Evolutionary conservation across 192 early-diverging fungal species (phyloP).

Genomic region (Linnemannia exigua): DNA sequence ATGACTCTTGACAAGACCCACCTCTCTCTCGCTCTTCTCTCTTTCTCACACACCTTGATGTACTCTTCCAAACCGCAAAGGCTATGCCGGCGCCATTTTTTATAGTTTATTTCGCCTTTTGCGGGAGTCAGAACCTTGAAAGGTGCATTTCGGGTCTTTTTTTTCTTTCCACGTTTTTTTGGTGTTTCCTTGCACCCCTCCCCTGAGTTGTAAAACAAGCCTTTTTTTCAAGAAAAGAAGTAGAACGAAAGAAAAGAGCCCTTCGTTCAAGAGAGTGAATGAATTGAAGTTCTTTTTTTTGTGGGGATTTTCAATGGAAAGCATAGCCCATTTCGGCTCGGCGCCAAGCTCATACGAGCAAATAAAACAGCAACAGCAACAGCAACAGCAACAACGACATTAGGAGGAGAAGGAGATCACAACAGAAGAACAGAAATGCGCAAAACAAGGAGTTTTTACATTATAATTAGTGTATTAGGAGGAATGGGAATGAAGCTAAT

Average conservation of each 20-base stretch:
- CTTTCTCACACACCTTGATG: background rate
- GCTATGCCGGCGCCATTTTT: background rate
- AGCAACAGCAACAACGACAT: background rate
- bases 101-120: background rate
- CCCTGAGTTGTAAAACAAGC: background rate
- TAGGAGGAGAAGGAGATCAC: too few relatives aligned
- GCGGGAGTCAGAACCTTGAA: background rate
- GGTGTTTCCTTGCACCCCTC: background rate
- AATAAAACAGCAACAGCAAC: background rate
- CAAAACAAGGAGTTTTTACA: background rate
- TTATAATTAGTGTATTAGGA: background rate
- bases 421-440: too few relatives aligned
- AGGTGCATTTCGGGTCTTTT: background rate
- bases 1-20: background rate
- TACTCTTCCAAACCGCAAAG: background rate
- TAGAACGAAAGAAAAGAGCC: background rate
- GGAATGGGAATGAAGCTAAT: background rate
- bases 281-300: background rate
- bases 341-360: background rate
- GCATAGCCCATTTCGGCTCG: slow-evolving; percentile 6
- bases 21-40: background rate
- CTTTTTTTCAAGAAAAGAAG: background rate
- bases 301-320: background rate
- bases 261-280: background rate
- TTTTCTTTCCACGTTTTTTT: slow-evolving; percentile 5